These are phyloP conservation scores for Rubia tinctorum DNA, from an alignment of 305 asterid genomes.

Conservation along the genomic window DNA sequence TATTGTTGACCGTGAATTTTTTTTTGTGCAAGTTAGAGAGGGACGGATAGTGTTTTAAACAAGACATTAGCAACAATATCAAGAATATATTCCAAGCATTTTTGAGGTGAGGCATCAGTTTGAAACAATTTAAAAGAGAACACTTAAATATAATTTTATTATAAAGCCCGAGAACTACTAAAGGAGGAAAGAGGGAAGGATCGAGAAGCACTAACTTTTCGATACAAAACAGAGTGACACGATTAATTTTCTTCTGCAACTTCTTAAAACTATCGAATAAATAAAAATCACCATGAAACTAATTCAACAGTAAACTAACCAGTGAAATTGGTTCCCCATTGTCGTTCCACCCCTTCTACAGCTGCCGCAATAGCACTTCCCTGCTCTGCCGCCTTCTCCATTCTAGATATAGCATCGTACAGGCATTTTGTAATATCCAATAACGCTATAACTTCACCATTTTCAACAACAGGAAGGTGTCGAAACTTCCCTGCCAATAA, in stretches of 20 bases:
- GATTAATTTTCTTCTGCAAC: neutral
- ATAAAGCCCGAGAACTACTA: neutral
- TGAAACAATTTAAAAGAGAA: neutral
- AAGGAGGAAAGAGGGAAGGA: neutral
- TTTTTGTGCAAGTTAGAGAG: too few species aligned
- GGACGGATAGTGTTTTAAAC: neutral
- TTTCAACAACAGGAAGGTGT: conserved; percentile 98
- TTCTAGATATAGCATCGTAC: conserved; percentile 94
- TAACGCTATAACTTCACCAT: conserved; percentile 95
- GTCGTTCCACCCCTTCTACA: conserved; percentile 98
- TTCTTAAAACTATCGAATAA: too few species aligned
- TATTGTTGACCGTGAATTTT: too few species aligned
- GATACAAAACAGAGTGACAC: neutral
- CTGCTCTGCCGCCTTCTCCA: conserved; percentile 99
- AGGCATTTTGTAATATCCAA: conserved; percentile 94
- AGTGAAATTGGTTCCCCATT: conserved; percentile 73
- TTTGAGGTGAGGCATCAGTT: neutral
- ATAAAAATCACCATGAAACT: conserved; percentile 11
- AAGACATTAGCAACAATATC: neutral
- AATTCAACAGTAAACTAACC: conserved; percentile 46
- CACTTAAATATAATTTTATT: neutral
- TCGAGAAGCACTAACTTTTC: neutral
- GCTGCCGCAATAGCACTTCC: conserved; percentile 98
- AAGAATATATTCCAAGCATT: neutral
- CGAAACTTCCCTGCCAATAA: conserved; percentile 73